phyloP scores from a whole-genome alignment of 257 asterid species.

The Phtheirospermum japonicum region DNA sequence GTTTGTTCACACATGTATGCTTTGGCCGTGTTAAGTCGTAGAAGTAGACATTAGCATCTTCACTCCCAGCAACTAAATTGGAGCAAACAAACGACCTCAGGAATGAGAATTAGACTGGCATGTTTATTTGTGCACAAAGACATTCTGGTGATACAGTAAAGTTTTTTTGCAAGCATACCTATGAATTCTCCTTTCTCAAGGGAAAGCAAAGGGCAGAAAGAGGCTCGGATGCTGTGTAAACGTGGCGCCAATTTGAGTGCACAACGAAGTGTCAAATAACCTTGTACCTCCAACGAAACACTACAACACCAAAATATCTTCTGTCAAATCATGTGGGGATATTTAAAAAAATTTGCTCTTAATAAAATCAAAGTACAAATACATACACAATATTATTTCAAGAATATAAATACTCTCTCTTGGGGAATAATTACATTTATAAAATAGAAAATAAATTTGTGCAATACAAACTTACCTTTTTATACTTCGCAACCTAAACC shows the following conservation, averaged over 20 bases:
- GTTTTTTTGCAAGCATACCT: slow-evolving; percentile 40
- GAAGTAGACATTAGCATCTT: slow-evolving; percentile 91
- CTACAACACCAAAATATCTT: slow-evolving; percentile 39
- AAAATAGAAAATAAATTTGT: no score
- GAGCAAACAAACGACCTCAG: slow-evolving; percentile 28
- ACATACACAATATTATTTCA: not conserved
- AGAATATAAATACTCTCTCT: not conserved
- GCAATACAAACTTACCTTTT: no score
- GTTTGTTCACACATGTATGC: slow-evolving; percentile 92
- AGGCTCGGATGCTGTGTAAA: slow-evolving; percentile 82
- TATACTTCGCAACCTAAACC: no score
- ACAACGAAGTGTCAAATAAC: slow-evolving; percentile 85
- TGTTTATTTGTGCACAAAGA: not conserved
- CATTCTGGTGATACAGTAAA: not conserved
- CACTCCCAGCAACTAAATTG: slow-evolving; percentile 93
- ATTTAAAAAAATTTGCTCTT: not conserved
- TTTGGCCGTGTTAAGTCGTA: slow-evolving; percentile 86
- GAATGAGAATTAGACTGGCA: not conserved
- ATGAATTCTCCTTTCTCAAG: slow-evolving; percentile 97
- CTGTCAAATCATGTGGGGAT: slow-evolving; percentile 7
- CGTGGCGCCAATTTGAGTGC: slow-evolving; percentile 84
- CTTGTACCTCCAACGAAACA: slow-evolving; percentile 81
- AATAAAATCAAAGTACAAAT: not conserved
- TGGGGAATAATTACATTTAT: not conserved
- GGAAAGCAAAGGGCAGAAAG: slow-evolving; percentile 98